Percentiles rank a stretch among this genome's conserved stretches.
These are phyloP conservation scores for Chaetothyriales sp. DNA, from an alignment of 2,329 filamentous ascomycete species.

Conservation along the genomic window DNA sequence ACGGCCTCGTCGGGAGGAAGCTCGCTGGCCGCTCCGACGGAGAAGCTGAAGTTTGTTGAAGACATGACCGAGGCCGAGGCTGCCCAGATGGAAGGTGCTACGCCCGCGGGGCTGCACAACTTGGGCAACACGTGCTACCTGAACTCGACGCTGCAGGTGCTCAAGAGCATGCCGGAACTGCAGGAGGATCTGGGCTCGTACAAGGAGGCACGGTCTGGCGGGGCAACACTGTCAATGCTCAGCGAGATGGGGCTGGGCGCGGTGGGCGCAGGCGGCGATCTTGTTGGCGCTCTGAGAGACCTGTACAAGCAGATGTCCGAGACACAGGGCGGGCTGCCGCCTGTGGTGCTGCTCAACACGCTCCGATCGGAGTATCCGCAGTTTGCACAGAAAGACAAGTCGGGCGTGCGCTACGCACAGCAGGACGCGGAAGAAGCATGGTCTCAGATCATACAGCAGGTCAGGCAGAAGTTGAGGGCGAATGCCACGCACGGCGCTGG, in stretches of 20 bases:
- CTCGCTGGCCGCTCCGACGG: constrained; percentile 57
- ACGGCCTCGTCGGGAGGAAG: constrained; percentile 50
- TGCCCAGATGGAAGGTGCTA: constrained; percentile 69
- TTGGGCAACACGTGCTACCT: constrained; percentile 97
- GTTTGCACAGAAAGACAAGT: constrained; percentile 78
- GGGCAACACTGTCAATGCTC: constrained; percentile 29
- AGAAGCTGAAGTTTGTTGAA: constrained; percentile 77
- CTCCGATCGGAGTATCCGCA: constrained; percentile 74
- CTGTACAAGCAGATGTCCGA: constrained; percentile 81
- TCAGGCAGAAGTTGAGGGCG: constrained; percentile 63
- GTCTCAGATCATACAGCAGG: constrained; percentile 80
- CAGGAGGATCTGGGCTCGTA: constrained; percentile 63
- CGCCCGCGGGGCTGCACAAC: constrained; percentile 77
- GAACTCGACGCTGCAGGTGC: constrained; percentile 88
- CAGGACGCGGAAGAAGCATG: constrained; percentile 98
- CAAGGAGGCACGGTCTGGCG: constrained; percentile 23
- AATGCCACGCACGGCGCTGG: constrained; percentile 37
- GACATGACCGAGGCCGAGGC: constrained; percentile 95
- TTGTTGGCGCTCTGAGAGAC: constrained; percentile 64
- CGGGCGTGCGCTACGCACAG: constrained; percentile 77
- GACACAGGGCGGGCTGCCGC: constrained; percentile 76
- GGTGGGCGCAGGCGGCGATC: constrained; percentile 49
- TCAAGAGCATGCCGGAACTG: constrained; percentile 80
- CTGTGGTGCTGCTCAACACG: constrained; percentile 67
- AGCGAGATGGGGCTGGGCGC: constrained; percentile 45